Evolutionary conservation across 441 rosid genomes (phyloP).

Genomic region (Populus trichocarpa): DNA sequence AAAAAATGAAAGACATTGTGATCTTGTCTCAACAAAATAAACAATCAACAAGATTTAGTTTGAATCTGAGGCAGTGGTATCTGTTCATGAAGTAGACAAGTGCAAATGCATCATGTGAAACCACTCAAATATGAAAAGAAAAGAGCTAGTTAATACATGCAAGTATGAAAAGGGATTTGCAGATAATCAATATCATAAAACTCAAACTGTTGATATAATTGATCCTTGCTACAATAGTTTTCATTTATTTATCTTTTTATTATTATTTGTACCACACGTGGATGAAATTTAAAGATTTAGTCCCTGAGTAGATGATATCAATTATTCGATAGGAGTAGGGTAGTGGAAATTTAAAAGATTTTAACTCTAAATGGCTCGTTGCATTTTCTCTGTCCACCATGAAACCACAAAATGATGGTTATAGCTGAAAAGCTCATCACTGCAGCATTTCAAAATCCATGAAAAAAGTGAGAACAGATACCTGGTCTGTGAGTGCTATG

Average conservation of each 20-base stretch:
- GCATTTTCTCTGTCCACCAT: background rate
- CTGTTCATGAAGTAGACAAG: background rate
- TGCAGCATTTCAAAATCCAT: background rate
- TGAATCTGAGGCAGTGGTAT: background rate
- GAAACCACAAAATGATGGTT: background rate
- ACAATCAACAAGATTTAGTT: background rate
- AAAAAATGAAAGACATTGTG: background rate
- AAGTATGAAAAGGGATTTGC: background rate
- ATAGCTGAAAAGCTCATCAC: background rate
- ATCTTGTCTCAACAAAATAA: background rate
- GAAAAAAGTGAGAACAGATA: conserved; percentile 14
- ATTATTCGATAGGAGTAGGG: background rate
- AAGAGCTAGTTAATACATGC: background rate
- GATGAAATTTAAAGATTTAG: background rate
- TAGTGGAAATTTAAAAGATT: background rate
- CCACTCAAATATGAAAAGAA: background rate
- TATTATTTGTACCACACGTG: background rate
- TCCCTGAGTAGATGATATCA: background rate
- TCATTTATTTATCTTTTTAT: background rate
- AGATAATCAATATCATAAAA: background rate
- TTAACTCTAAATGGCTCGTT: background rate
- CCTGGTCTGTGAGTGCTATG: conserved; percentile 72
- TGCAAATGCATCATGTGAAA: background rate
- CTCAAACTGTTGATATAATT: background rate
- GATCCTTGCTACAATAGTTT: background rate